Evolutionary conservation across 2,329 filamentous ascomycete genomes (phyloP), one percentile per base, ranked within the genome.

Genomic region (Daldinia sp.): DNA sequence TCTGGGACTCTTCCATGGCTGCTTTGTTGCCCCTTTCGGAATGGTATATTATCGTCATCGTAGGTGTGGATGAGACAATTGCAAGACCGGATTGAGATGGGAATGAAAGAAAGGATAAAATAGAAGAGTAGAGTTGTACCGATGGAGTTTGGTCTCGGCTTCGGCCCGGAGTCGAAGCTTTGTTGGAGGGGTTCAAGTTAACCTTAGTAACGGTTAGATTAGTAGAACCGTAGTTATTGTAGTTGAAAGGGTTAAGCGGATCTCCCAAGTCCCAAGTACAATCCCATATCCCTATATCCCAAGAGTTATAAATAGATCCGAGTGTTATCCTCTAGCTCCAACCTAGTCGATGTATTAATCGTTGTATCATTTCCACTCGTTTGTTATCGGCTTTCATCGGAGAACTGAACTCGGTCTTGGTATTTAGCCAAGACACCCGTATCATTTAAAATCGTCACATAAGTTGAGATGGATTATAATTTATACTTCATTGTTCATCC

Each of bases 381-480:
- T 15, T 19, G 23, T n/a, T 48, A 45, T 64, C 62, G 62, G 62
- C 49, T 64, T 58, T 34, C 21, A 41, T 55, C 62, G 58, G 58
- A 52, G 19, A 30, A 21, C 11, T 23, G 8, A 2, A 10, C 17
- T 17, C 11, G 8, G 37, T 43, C n/a, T n/a, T n/a, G n/a, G n/a
- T n/a, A n/a, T n/a, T n/a, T n/a, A 35, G 34, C 34, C 34, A 35
- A 35, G 34, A 35, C n/a, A 35, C n/a, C n/a, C n/a, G n/a, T n/a
- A n/a, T n/a, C 4, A 7, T 43, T 19, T 13, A 41, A 11, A 21
- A 43, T 25, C 6, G 21, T 23, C 19, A 25, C n/a, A n/a, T n/a
- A n/a, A n/a, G n/a, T n/a, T n/a, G n/a, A n/a, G n/a, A n/a, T n/a
- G n/a, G n/a, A n/a, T n/a, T n/a, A n/a, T n/a, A n/a, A n/a, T n/a